phyloP scores from a whole-genome alignment of 768 basidiomycete species.

The Hortiboletus campestris region DNA sequence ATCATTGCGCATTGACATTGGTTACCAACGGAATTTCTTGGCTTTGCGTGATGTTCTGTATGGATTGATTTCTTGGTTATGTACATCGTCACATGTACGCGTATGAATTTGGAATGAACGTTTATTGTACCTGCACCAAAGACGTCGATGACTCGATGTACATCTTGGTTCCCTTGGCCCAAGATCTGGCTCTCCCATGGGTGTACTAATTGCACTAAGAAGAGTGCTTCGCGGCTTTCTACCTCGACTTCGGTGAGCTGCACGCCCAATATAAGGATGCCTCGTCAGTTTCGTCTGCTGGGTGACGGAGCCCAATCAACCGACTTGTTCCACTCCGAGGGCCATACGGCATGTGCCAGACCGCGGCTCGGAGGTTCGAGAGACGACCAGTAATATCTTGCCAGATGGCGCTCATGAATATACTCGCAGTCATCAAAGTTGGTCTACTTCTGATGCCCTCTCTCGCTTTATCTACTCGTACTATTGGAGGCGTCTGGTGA shows the following conservation, averaged over 20 bases:
- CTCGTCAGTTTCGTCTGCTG: not conserved
- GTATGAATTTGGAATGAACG: not conserved
- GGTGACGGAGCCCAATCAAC: not conserved
- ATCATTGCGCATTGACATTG: constrained; percentile 4
- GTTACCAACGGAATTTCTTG: constrained; percentile 9
- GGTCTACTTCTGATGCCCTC: not conserved
- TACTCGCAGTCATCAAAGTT: not conserved
- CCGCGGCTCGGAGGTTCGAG: not conserved
- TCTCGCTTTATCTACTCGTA: not conserved
- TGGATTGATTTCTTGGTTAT: not conserved
- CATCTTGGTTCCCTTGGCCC: not conserved
- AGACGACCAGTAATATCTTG: not conserved
- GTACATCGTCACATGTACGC: not conserved
- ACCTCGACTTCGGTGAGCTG: not conserved
- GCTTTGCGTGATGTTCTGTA: not conserved
- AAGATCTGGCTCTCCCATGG: not conserved
- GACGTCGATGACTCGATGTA: not conserved
- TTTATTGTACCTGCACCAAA: not conserved
- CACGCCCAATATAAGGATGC: not conserved
- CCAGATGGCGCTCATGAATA: not conserved
- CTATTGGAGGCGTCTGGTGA: not conserved
- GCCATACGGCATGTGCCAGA: not conserved
- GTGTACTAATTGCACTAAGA: not conserved
- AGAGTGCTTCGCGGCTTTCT: not conserved
- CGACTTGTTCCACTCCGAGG: not conserved